Percentiles rank a stretch among this genome's conserved stretches.
These are phyloP conservation scores for Pouteria glomerata DNA, from an alignment of 148 eudicot genomes.

Conservation along the genomic window DNA sequence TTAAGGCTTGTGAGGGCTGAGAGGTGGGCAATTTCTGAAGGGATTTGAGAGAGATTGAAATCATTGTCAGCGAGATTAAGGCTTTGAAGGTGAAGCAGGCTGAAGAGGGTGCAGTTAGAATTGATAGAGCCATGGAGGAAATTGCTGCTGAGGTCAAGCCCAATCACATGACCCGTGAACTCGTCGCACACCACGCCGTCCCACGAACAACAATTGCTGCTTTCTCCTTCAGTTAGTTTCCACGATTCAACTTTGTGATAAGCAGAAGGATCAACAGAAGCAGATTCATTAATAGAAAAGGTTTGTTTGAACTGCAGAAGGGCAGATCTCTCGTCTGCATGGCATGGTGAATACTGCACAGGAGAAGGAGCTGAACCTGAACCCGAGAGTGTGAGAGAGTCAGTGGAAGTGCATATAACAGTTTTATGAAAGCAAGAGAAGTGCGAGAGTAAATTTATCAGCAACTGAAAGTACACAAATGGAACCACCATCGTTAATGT, in stretches of 20 bases:
- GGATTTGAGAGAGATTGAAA: too few relatives aligned
- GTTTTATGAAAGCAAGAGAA: too few relatives aligned
- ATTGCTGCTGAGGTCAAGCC: conserved; percentile 36
- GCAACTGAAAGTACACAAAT: too few relatives aligned
- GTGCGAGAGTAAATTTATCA: too few relatives aligned
- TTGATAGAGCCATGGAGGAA: conserved; percentile 25
- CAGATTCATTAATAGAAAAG: background rate
- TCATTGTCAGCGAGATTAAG: conserved; percentile 30
- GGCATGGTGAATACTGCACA: background rate
- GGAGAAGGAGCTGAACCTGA: background rate
- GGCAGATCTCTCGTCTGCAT: conserved; percentile 5
- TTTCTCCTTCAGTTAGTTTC: background rate
- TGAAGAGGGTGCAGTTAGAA: conserved; percentile 23
- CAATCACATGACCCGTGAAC: conserved; percentile 23
- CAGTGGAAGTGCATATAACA: too few relatives aligned
- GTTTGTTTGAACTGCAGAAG: conserved; percentile 13
- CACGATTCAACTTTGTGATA: conserved; percentile 9
- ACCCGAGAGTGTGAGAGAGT: too few relatives aligned
- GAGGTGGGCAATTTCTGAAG: conserved; percentile 19
- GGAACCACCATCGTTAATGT: too few relatives aligned
- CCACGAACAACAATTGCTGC: conserved; percentile 22
- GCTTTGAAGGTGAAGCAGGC: conserved; percentile 19
- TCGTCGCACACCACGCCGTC: conserved; percentile 26
- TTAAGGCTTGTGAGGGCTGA: conserved; percentile 18
- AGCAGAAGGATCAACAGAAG: background rate